Conservation (phyloP, 2,329 filamentous ascomycete species). For the Amphichorda felina region DNA sequence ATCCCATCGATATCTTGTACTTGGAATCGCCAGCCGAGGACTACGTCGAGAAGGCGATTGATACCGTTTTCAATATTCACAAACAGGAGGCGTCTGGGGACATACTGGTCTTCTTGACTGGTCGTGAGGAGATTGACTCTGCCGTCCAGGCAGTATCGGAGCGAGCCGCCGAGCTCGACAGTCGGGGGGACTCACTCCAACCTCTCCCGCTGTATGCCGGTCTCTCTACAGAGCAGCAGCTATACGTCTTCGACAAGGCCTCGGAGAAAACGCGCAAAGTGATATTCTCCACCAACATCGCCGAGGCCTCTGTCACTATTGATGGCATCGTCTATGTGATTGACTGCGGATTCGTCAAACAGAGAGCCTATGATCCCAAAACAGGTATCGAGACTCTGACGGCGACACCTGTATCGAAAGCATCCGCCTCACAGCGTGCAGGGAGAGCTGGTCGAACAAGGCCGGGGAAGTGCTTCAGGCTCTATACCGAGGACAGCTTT, state of each 20-base stretch:
- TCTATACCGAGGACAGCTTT: conserved; percentile 74
- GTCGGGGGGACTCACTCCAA: conserved; percentile 14
- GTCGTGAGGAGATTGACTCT: conserved; percentile 82
- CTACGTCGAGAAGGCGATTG: conserved; percentile 73
- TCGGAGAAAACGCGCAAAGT: conserved; percentile 79
- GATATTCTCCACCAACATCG: conserved; percentile 89
- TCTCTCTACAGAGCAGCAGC: conserved; percentile 80
- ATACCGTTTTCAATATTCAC: conserved; percentile 82
- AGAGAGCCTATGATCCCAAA: conserved; percentile 71
- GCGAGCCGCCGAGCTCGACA: conserved; percentile 46
- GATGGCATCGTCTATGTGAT: conserved; percentile 85
- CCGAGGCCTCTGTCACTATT: conserved; percentile 91
- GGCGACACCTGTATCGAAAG: conserved; percentile 72
- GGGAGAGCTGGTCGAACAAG: conserved; percentile 82
- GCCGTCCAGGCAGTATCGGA: conserved; percentile 72
- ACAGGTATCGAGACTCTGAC: conserved; percentile 85
- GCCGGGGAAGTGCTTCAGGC: conserved; percentile 84
- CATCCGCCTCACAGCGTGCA: conserved; percentile 82
- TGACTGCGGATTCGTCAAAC: conserved; percentile 83
- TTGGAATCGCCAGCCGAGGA: conserved; percentile 68
- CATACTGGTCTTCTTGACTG: conserved; percentile 83
- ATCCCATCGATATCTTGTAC: conserved; percentile 80
- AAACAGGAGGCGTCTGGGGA: conserved; percentile 70
- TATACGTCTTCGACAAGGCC: conserved; percentile 83
- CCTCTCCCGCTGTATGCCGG: conserved; percentile 77